phyloP scores from a whole-genome alignment of 2,329 filamentous ascomycete species.

The Colletotrichum salicis region DNA sequence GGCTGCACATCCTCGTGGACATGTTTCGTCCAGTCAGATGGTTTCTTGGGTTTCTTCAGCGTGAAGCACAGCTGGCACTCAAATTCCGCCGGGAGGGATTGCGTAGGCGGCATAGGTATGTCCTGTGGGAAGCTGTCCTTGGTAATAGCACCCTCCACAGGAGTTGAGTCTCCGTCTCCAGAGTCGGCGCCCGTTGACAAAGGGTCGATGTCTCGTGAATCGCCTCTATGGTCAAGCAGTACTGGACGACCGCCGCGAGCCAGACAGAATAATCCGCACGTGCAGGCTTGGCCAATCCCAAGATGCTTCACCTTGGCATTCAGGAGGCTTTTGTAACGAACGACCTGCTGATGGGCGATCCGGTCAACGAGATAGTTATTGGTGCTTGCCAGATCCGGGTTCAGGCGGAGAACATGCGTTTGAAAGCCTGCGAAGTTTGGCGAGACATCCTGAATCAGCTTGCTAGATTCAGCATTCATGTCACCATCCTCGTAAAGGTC shows the following conservation, averaged over 20 bases:
- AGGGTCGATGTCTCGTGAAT: conserved; percentile 68
- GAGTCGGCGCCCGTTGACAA: conserved; percentile 57
- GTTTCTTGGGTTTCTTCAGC: conserved; percentile 86
- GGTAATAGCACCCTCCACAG: conserved; percentile 74
- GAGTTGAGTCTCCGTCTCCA: conserved; percentile 72
- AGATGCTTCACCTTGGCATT: conserved; percentile 77
- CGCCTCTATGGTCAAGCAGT: conserved; percentile 69
- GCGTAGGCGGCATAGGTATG: conserved; percentile 84
- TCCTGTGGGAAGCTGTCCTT: conserved; percentile 81
- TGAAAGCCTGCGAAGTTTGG: conserved; percentile 82
- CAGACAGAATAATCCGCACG: conserved; percentile 71
- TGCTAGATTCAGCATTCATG: conserved; percentile 69
- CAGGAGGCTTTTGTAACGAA: conserved; percentile 81
- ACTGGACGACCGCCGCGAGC: conserved; percentile 74
- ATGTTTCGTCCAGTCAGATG: conserved; percentile 97
- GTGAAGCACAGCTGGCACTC: conserved; percentile 91
- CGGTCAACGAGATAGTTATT: conserved; percentile 78
- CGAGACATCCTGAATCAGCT: conserved; percentile 73
- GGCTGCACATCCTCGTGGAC: conserved; percentile 94
- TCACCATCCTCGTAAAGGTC: conserved; percentile 67
- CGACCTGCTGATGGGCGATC: conserved; percentile 82
- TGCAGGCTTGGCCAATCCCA: conserved; percentile 69
- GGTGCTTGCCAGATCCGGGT: conserved; percentile 71
- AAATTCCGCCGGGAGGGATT: conserved; percentile 82
- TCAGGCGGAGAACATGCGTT: conserved; percentile 76